phyloP scores from a whole-genome alignment of 1,284 basidiomycete species.

The Cryptococcus floricola region DNA sequence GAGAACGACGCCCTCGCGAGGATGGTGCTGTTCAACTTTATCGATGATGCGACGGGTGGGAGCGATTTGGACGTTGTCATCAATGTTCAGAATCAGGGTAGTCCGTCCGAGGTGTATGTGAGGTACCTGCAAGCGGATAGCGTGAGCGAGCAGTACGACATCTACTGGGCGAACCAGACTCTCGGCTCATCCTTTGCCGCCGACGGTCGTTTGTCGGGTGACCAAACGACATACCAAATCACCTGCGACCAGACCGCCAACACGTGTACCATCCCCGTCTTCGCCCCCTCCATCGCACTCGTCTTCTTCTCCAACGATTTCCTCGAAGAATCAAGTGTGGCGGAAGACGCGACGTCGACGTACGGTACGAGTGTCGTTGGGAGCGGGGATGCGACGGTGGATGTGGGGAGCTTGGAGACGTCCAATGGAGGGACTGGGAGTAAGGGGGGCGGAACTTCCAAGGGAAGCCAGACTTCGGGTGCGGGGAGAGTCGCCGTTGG shows the following conservation, averaged over 20 bases:
- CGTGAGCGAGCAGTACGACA: constrained; percentile 63
- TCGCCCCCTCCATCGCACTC: constrained; percentile 67
- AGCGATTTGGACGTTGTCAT: constrained; percentile 42
- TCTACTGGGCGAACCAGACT: constrained; percentile 70
- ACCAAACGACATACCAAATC: constrained; percentile 55
- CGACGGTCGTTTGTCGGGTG: constrained; percentile 61
- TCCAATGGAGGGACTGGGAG: constrained; percentile 45
- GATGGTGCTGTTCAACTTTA: constrained; percentile 65
- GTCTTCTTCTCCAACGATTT: constrained; percentile 62
- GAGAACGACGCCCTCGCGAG: constrained; percentile 53
- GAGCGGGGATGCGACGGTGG: constrained; percentile 39
- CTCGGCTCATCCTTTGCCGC: constrained; percentile 62
- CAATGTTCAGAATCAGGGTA: constrained; percentile 22
- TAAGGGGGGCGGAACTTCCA: constrained; percentile 16
- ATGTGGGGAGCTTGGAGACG: constrained; percentile 39
- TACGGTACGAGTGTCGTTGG: constrained; percentile 55
- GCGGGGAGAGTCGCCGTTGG: background rate
- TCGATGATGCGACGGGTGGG: constrained; percentile 48
- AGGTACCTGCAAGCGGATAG: constrained; percentile 50
- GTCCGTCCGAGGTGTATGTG: constrained; percentile 15
- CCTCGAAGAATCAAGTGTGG: constrained; percentile 48
- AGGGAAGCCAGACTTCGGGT: constrained; percentile 1
- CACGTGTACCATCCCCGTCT: constrained; percentile 60
- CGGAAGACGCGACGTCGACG: constrained; percentile 50
- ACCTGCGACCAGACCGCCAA: constrained; percentile 50